Base-by-base conservation (phyloP, 2,329 filamentous ascomycete genomes). In the Incumbomyces lentus region DNA sequence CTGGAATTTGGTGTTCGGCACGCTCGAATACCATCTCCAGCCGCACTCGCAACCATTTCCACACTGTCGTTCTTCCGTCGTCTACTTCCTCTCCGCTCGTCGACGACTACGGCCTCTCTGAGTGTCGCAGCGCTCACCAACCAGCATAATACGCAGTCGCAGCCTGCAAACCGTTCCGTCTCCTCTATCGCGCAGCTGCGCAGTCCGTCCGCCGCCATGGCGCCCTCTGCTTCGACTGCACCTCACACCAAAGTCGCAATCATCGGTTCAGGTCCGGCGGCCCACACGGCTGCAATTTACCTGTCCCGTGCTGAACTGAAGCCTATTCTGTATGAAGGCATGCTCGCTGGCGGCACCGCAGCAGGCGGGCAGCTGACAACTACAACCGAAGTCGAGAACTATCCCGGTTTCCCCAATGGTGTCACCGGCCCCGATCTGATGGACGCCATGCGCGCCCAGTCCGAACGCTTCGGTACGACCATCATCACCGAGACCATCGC, bases 311-410 rank as follows among this genome's bases (percentile, higher is more conserved):
- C 92, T 51, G 90, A 98, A 66, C 71, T 98, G 64, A 86, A 93
- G 69, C 92, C 92, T 53, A 85, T 95, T 53, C 76, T 98, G 57
- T 98, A 96, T 65, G 92, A 98, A 72, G 92, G 92, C 58, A 95
- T 98, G 77, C 81, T 98, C 66, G 92, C 92, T 59, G 92, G 95
- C 63, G 92, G 90, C 61, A 94, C 93, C 60, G 92, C 92, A 6
- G 87, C 92, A 37, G 92, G 92, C 58, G 92, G 92, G 48, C 92
- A 98, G 75, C 76, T 98, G 58, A 98, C 93, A 46, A 98, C 93
- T 19, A 98, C 92, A 46, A 96, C 94, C 60, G 93, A 98, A 58
- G 81, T 98, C 50, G 92, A 98, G 74, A 98, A 98, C 77, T 98
- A 84, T 69, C 92, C 92, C 19, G 92, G 92, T 40, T 98, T 96